phyloP scores from a whole-genome alignment of 371 early-diverging fungal genomes.

The Zychaea mexicana region DNA sequence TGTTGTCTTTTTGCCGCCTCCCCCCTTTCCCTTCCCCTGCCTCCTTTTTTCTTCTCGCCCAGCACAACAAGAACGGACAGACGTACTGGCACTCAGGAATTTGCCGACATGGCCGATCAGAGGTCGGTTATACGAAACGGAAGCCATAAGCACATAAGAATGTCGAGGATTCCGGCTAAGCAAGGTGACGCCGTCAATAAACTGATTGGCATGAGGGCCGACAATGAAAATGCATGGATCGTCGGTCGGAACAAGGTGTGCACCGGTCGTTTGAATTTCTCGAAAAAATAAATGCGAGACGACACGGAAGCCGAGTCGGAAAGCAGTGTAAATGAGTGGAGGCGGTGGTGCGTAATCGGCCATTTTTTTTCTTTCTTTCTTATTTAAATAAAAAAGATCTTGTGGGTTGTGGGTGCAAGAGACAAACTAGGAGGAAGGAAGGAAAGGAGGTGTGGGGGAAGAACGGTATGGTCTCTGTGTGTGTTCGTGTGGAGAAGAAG shows the following conservation, averaged over 20 bases:
- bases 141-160: constrained; percentile 85
- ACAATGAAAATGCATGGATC: constrained; percentile 95
- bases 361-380: neutral
- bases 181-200: constrained; percentile 90
- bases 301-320: constrained; percentile 12
- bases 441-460: too few relatives aligned
- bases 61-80: neutral
- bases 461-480: too few relatives aligned
- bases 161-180: constrained; percentile 74
- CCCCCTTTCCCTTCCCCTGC: too few relatives aligned
- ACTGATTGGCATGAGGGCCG: constrained; percentile 97
- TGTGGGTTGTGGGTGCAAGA: neutral
- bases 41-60: too few relatives aligned
- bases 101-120: constrained; percentile 85
- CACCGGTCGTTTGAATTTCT: constrained; percentile 84
- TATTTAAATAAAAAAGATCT: neutral
- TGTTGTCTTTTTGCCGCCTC: neutral
- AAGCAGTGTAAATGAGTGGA: constrained; percentile 16
- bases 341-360: constrained; percentile 7
- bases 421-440: too few relatives aligned
- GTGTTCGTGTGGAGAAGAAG: too few relatives aligned
- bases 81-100: constrained; percentile 68
- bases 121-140: constrained; percentile 79
- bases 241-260: constrained; percentile 79
- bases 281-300: constrained; percentile 78